Evolutionary conservation across 768 basidiomycete species (phyloP).

Genomic region (Amanita molliuscula): DNA sequence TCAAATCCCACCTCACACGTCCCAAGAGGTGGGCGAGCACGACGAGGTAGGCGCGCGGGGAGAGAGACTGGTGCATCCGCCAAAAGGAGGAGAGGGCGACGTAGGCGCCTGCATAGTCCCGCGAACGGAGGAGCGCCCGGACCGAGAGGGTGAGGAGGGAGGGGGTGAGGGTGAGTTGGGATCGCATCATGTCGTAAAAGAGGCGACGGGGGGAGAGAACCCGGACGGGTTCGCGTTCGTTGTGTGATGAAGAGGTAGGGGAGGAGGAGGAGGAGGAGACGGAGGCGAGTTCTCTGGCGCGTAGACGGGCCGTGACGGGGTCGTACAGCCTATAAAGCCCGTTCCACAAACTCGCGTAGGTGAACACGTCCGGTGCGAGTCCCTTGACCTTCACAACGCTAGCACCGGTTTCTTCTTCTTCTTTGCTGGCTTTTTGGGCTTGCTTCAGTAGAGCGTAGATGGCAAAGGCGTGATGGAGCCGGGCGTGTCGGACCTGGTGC

Average conservation of each 20-base stretch:
- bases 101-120: slow-evolving; percentile 40
- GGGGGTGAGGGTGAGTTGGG: slow-evolving; percentile 16
- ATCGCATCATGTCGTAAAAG: slow-evolving; percentile 33
- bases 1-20: slow-evolving; percentile 17
- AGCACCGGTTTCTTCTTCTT: too few relatives aligned
- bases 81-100: slow-evolving; percentile 24
- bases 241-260: too few relatives aligned
- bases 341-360: slow-evolving; percentile 35
- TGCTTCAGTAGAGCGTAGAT: slow-evolving; percentile 33
- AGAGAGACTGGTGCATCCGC: slow-evolving; percentile 19
- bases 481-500: slow-evolving; percentile 20
- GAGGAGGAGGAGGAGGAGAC: too few relatives aligned
- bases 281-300: neutral
- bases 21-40: slow-evolving; percentile 27
- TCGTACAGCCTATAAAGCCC: slow-evolving; percentile 13
- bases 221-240: slow-evolving; percentile 11
- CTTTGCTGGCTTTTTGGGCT: too few relatives aligned
- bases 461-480: slow-evolving; percentile 25
- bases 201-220: slow-evolving; percentile 28
- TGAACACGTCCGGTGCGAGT: slow-evolving; percentile 30
- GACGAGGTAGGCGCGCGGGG: slow-evolving; percentile 27
- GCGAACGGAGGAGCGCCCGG: slow-evolving; percentile 29
- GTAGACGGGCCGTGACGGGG: neutral
- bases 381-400: too few relatives aligned
- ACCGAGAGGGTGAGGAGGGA: slow-evolving; percentile 31